phyloP scores from a whole-genome alignment of 148 eudicot species.

The Amaranthus cruentus region DNA sequence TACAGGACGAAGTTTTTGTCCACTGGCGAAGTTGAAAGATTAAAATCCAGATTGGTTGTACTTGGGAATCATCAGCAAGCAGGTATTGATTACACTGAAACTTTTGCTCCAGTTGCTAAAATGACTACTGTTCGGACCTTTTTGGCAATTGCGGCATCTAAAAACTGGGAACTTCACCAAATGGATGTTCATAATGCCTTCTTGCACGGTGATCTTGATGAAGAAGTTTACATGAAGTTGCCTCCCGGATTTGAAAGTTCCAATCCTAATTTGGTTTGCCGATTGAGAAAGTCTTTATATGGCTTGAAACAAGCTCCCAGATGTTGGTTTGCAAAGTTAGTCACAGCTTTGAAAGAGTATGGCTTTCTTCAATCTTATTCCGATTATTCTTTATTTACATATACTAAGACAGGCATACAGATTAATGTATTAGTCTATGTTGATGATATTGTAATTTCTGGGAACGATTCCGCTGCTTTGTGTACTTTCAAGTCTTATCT shows the following conservation, averaged over 20 bases:
- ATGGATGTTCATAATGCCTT: too few species aligned
- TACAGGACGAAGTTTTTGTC: neutral
- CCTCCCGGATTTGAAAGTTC: neutral
- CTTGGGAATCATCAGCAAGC: neutral
- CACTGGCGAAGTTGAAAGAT: neutral
- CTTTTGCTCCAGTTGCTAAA: neutral
- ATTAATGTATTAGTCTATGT: neutral
- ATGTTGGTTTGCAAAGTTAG: neutral
- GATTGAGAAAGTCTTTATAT: neutral
- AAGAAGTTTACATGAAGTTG: neutral
- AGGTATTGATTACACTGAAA: conserved; percentile 1
- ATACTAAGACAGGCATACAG: neutral
- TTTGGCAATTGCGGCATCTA: neutral
- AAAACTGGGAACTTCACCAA: neutral
- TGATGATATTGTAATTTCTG: neutral
- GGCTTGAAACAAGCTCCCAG: neutral
- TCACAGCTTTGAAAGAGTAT: neutral
- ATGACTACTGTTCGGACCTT: neutral
- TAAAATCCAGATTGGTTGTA: neutral
- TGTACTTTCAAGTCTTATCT: neutral
- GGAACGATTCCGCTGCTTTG: neutral
- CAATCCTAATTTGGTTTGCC: neutral
- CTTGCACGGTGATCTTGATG: neutral
- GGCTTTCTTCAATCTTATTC: neutral
- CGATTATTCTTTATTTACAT: neutral